phyloP scores from a whole-genome alignment of 768 basidiomycete genomes.

The Boletus huronensis region DNA sequence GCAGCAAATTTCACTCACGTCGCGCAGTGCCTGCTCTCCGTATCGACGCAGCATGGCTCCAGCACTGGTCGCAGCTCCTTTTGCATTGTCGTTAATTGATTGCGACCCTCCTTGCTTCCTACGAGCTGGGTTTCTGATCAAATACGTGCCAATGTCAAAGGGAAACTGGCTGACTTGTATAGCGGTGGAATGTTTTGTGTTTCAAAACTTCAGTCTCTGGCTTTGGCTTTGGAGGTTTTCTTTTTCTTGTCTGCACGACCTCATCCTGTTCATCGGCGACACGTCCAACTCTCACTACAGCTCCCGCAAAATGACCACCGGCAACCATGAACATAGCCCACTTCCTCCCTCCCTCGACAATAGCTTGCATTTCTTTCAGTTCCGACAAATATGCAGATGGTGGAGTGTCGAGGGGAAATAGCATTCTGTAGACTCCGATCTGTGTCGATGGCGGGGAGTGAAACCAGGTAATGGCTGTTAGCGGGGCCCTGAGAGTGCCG shows the following conservation, averaged over 20 bases:
- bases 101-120: slow-evolving; percentile 97
- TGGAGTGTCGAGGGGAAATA: slow-evolving; percentile 54
- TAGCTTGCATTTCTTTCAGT: slow-evolving; percentile 62
- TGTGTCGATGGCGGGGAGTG: slow-evolving; percentile 85
- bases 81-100: slow-evolving; percentile 86
- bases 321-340: slow-evolving; percentile 98
- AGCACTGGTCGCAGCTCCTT: slow-evolving; percentile 89
- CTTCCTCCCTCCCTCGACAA: slow-evolving; percentile 54
- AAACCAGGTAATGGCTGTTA: slow-evolving; percentile 86
- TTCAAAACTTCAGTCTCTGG: slow-evolving; percentile 77
- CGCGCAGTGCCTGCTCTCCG: slow-evolving; percentile 89
- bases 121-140: slow-evolving; percentile 60
- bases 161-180: slow-evolving; percentile 72
- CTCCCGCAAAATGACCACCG: slow-evolving; percentile 97
- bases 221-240: slow-evolving; percentile 62
- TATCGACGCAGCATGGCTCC: slow-evolving; percentile 92
- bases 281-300: slow-evolving; percentile 70
- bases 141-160: neutral
- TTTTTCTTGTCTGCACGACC: slow-evolving; percentile 42
- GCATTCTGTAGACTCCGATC: slow-evolving; percentile 77
- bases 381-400: slow-evolving; percentile 52
- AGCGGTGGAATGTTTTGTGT: slow-evolving; percentile 97
- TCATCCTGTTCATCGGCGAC: slow-evolving; percentile 41
- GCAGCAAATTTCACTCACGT: slow-evolving; percentile 48
- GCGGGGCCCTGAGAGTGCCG: slow-evolving; percentile 37